Evolutionary conservation across 148 eudicot genomes (phyloP), one percentile per base, ranked within the genome.

Genomic region (Fagopyrum homotropicum): DNA sequence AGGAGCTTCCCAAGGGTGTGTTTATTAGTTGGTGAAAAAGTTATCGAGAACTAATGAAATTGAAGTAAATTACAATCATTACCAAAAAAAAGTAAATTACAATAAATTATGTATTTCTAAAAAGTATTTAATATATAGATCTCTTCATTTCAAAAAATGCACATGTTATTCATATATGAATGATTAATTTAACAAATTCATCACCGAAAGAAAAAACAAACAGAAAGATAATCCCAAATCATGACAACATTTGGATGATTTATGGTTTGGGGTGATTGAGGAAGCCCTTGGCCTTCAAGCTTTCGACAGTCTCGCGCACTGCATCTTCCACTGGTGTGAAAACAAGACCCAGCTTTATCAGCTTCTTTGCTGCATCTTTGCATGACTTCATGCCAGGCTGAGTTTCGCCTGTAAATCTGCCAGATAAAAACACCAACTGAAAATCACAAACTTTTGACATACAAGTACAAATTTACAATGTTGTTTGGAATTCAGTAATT

Each of bases 311-410:
- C 73, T 89, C 96, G 75, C 74, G 59, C 66, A 88, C 85, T 52
- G 88, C 91, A 77, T 87, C 91, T 81, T 91, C 89, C 40, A 89
- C 78, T 44, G 91, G 91, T 30, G 89, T 89, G 59, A 93, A 93
- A 29, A 78, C 85, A 75, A 93, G 84, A 75, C 95, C 95, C 78
- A 90, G 79, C 76, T 86, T 71, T 69, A 89, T 90, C 83, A 85
- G 64, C 84, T 80, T 90, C 86, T 88, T 91, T 26, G 98, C 92
- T 75, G 96, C 93, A 72, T 88, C 93, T 78, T 83, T 74, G 86
- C 89, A 85, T 44, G 85, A 79, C 80, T 82, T 72, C 75, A 93
- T 70, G 17, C 98, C 96, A 2, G 98, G 93, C 77, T 93, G 96
- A 19, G 96, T 89, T 82, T 89, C 91, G 43, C 90, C 89, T 2